Conservation (phyloP, 75 land plant species). For the Chamaecyparis obtusa region DNA sequence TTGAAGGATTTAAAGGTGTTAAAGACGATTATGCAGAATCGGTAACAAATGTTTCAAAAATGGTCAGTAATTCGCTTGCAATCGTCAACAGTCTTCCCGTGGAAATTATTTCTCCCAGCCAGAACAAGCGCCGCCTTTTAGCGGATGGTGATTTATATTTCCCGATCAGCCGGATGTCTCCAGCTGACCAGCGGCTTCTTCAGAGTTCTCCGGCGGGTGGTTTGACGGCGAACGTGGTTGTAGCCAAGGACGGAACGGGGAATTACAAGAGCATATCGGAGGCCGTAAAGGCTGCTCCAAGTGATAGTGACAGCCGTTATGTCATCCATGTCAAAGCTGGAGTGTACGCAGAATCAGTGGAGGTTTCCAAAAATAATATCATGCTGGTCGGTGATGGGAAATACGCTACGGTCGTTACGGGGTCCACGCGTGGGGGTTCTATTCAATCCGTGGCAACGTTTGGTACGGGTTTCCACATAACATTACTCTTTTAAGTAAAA, state of each 20-base stretch:
- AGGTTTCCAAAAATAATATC: not conserved
- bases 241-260: constrained; percentile 63
- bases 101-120: not conserved
- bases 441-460: not conserved
- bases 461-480: no score
- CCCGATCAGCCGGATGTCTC: constrained; percentile 35
- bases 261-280: constrained; percentile 38
- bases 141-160: not conserved
- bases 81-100: constrained; percentile 7
- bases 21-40: not conserved
- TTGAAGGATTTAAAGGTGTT: constrained; percentile 40
- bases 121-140: not conserved
- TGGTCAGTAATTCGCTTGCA: constrained; percentile 6
- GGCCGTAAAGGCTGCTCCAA: constrained; percentile 52
- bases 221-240: constrained; percentile 25
- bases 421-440: not conserved
- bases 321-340: constrained; percentile 6
- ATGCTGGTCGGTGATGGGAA: constrained; percentile 11
- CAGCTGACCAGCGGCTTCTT: constrained; percentile 17
- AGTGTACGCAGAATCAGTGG: not conserved
- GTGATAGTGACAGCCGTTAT: constrained; percentile 13
- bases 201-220: constrained; percentile 21
- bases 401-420: not conserved
- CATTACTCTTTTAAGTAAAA: no score
- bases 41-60: not conserved